phyloP scores from a whole-genome alignment of 2,329 filamentous ascomycete genomes.

The Exophiala sp. region DNA sequence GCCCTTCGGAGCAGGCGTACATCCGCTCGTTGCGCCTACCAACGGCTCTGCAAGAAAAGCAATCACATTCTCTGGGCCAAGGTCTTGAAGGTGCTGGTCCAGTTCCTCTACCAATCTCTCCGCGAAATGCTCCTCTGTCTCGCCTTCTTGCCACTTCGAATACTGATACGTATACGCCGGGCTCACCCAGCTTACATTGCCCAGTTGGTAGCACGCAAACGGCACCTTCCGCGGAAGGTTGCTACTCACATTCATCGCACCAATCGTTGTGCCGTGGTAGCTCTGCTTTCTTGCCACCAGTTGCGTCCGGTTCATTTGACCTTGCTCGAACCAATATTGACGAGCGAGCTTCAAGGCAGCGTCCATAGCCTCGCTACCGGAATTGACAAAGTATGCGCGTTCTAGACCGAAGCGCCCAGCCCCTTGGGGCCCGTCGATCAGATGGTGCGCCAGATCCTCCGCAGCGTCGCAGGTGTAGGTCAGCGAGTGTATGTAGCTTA shows the following conservation, averaged over 20 bases:
- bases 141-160: conserved; percentile 32
- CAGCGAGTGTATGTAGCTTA: conserved; percentile 54
- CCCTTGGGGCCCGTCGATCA: conserved; percentile 49
- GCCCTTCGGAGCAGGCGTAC: conserved; percentile 49
- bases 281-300: conserved; percentile 46
- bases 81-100: conserved; percentile 45
- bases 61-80: conserved; percentile 47
- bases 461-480: conserved; percentile 56
- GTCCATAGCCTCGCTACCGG: conserved; percentile 55
- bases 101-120: conserved; percentile 43
- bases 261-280: conserved; percentile 53
- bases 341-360: conserved; percentile 48
- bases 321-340: conserved; percentile 47
- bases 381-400: conserved; percentile 56
- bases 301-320: conserved; percentile 34
- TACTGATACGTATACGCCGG: conserved; percentile 39
- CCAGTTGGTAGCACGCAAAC: conserved; percentile 31
- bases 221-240: conserved; percentile 34
- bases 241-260: conserved; percentile 42
- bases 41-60: conserved; percentile 53
- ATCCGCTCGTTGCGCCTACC: conserved; percentile 51
- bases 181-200: conserved; percentile 26
- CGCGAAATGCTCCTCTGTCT: conserved; percentile 43
- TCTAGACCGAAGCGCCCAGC: conserved; percentile 38
- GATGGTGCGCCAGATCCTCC: conserved; percentile 50